Base-by-base conservation (phyloP, 1,284 basidiomycete species). In the Coniophora puteana region DNA sequence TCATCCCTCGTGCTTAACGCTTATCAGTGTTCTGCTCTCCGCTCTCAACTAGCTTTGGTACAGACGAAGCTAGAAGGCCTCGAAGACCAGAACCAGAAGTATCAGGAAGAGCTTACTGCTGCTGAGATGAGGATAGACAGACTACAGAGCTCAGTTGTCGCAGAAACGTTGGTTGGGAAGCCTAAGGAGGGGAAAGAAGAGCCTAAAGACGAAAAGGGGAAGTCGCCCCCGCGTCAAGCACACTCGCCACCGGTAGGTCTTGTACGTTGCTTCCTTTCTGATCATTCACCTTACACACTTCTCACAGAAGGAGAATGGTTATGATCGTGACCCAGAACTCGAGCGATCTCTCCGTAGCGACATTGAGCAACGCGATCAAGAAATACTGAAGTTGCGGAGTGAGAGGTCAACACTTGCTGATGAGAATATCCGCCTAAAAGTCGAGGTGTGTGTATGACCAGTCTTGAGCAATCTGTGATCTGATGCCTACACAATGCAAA, bases 51-150 rank as follows among this genome's bases (percentile, higher is more conserved):
- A 10, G 71, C 74, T 38, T 51, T 80, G n/a, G 66, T 83, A 37
- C 75, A 74, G 35, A 61, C 71, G 20, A 72, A 74, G 56, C 66
- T 91, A 33, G 65, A 72, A 27, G 74, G 83, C 39, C 63, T 72
- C 0, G 69, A 79, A 49, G 59, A 66, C 14, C 71, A 82, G 46
- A 77, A 71, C 36, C 75, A 83, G 38, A 60, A 61, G 41, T 76
- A 75, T 44, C 71, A 75, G 40, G 69, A 73, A 26, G 76, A 81
- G 31, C 75, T 93, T 20, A 55, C 75, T 5, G 65, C 68, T 5
- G 76, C 81, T 0, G 83, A 92, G 63, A 84, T 74, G 49, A 78
- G 80, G n/a, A 58, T 82, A 34, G 90, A 93, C 54, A 75, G 88
- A 28, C 57, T 83, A 38, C 74, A 73, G 52, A 91, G 88, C 58